phyloP scores from a whole-genome alignment of 495 filamentous ascomycete genomes.

The Cairneyella variabilis region DNA sequence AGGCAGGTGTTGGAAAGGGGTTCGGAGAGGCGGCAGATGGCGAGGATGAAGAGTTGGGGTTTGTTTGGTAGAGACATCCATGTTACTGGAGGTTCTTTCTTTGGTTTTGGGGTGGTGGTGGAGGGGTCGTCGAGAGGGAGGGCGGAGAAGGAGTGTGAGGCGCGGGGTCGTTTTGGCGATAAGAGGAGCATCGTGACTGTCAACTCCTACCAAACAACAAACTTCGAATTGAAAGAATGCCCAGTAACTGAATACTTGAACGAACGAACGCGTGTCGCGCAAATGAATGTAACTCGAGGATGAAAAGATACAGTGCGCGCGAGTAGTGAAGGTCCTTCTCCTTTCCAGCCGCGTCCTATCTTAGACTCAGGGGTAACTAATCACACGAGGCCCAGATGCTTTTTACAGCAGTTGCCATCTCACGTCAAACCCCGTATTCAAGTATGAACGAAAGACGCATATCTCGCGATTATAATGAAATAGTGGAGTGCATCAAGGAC shows the following conservation, averaged over 20 bases:
- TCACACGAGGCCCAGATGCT: too few relatives aligned
- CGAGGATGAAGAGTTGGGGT: slow-evolving; percentile 43
- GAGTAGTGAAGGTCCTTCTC: not conserved
- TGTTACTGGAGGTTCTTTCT: slow-evolving; percentile 22
- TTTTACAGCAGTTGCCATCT: too few relatives aligned
- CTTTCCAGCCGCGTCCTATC: too few relatives aligned
- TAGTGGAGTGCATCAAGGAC: too few relatives aligned
- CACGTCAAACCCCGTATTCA: too few relatives aligned
- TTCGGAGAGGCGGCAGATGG: slow-evolving; percentile 44
- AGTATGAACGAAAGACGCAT: too few relatives aligned
- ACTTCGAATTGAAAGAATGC: too few relatives aligned
- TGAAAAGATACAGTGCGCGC: not conserved
- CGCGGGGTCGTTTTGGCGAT: too few relatives aligned
- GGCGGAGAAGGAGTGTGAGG: not conserved
- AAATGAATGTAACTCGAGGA: not conserved
- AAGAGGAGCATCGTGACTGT: not conserved
- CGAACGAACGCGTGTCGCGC: not conserved
- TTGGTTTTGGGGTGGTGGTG: not conserved
- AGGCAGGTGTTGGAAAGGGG: slow-evolving; percentile 37
- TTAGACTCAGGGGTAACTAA: too few relatives aligned
- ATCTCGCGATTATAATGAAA: too few relatives aligned
- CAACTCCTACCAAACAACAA: not conserved
- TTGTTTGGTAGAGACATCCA: slow-evolving; percentile 40
- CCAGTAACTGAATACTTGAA: too few relatives aligned
- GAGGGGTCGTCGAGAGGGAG: not conserved